Base-by-base conservation (phyloP, 2,329 filamentous ascomycete species). In the Penicillium psychrosexuale region DNA sequence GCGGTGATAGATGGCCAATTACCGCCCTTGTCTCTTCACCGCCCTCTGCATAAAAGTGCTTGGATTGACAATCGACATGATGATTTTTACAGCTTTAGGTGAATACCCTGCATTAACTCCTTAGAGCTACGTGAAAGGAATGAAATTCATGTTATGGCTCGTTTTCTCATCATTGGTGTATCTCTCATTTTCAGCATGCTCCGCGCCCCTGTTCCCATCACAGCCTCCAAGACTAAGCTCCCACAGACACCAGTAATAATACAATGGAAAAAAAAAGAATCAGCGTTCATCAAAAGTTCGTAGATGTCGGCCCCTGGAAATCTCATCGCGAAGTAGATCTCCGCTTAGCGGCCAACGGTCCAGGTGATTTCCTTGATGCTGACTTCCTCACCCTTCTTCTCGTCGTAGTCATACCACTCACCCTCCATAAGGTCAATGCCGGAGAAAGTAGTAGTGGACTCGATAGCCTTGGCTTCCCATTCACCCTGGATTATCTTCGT, bases 321-420 rank as follows among this genome's bases (percentile, higher is more conserved):
- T 42, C 12, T 24, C 38, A 47, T 46, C 28, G n/a, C 13, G 15
- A 33, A 15, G 34, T 85, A 33, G 12, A 42, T 24, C 28, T 24
- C 31, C 9, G 84, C 61, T 34, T 45, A 54, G 39, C 91, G 82
- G 61, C 84, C 82, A 62, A 99, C 88, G 62, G 91, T 87, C 91
- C 91, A 99, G 58, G 84, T 89, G 52, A 96, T 74, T 30, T 94
- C 90, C 71, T 91, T 93, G 71, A 97, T 91, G 73, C 90, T 94
- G 44, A 97, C 92, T 73, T 97, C 92, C 47, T 96, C 90, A 0
- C 87, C 82, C 0, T 90, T 83, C 78, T 97, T 97, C 76, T 97
- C 92, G 64, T 97, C 92, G 67, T 97, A 99, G 66, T 97, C 93
- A 73, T 89, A 99, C 94, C 94, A 99, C 66, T 99, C 94, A 27